Evolutionary conservation across 441 rosid species (phyloP), one percentile per base, ranked within the genome.

Genomic region (Mallotus japonicus): DNA sequence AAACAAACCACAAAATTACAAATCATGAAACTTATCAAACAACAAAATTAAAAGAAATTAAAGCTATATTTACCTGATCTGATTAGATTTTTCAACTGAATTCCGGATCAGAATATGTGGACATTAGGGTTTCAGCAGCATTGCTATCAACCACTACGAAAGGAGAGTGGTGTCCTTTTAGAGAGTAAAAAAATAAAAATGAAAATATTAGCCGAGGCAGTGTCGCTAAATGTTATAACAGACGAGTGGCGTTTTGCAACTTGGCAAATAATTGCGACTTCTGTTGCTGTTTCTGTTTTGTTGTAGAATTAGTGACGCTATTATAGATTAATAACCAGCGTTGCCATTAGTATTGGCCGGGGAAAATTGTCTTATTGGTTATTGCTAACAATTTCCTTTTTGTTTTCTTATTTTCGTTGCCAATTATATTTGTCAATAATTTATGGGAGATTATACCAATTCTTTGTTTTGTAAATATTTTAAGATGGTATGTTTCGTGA

Each of bases 201-300:
- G 19, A 20, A 15, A 19, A 60, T 3, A 60, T 14, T 9, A 20
- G 19, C 8, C 3, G 8, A 17, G 16, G 44, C 71, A 51, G 47
- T 51, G 71, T 67, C 71, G 71, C 71, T 53, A 67, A 67, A 32
- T 32, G 28, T 17, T 9, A 11, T 67, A 17, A 67, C 47, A n/a
- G 71, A 51, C 71, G 60, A 67, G 71, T 51, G 47, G 6, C 15
- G 16, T 32, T 32, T 67, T 16, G 47, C 15, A 51, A 51, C 71
- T 11, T 67, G 49, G 44, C 59, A 3, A 17, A 14, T 3, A 20
- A 4, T 4, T 3, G 0, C 0, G 9, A 56, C 19, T 56, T 28
- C 17, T 20, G 0, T n/a, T 40, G 19, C 24, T 20, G 19, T 46
- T 47, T 37, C 40, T 37, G 6, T 37, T 3, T 37, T 16, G 8